These are phyloP conservation scores for Begonia fuchsioides DNA, from an alignment of 306 rosid species.

Conservation along the genomic window DNA sequence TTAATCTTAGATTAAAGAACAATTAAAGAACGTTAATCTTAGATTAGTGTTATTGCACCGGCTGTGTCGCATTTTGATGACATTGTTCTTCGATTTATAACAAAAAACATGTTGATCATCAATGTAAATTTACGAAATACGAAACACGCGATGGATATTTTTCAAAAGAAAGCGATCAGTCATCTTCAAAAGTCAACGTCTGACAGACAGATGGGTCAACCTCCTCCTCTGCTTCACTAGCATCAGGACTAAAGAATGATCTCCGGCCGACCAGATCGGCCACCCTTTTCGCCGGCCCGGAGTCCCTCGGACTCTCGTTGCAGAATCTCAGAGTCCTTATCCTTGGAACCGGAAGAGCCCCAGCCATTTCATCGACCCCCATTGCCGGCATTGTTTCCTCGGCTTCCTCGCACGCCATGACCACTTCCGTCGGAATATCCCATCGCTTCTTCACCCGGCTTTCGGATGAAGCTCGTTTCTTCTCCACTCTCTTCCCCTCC, in stretches of 20 bases:
- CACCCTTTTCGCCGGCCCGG: conserved; percentile 69
- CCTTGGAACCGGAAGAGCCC: conserved; percentile 36
- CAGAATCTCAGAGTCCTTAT: conserved; percentile 30
- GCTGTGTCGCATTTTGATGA: too few relatives aligned
- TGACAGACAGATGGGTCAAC: conserved; percentile 27
- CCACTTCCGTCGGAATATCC: conserved; percentile 27
- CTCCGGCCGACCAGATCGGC: conserved; percentile 38
- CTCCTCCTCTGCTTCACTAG: conserved; percentile 17
- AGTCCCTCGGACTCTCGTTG: conserved; percentile 63
- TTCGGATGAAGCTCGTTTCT: conserved; percentile 32
- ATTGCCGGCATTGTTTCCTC: too few relatives aligned
- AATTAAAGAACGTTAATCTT: too few relatives aligned
- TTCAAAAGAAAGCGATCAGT: too few relatives aligned
- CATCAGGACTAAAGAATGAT: conserved; percentile 20
- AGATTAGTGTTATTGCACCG: too few relatives aligned
- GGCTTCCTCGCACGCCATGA: too few relatives aligned
- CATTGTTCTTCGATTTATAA: too few relatives aligned
- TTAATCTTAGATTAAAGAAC: too few relatives aligned
- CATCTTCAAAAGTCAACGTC: conserved; percentile 33
- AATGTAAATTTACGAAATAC: too few relatives aligned
- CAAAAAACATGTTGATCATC: too few relatives aligned
- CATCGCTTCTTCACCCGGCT: conserved; percentile 43
- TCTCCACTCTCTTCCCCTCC: conserved; percentile 22
- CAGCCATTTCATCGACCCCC: conserved; percentile 3
- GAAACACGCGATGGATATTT: too few relatives aligned